Evolutionary conservation across 192 early-diverging fungal genomes (phyloP).

Genomic region (Funneliformis geosporum): DNA sequence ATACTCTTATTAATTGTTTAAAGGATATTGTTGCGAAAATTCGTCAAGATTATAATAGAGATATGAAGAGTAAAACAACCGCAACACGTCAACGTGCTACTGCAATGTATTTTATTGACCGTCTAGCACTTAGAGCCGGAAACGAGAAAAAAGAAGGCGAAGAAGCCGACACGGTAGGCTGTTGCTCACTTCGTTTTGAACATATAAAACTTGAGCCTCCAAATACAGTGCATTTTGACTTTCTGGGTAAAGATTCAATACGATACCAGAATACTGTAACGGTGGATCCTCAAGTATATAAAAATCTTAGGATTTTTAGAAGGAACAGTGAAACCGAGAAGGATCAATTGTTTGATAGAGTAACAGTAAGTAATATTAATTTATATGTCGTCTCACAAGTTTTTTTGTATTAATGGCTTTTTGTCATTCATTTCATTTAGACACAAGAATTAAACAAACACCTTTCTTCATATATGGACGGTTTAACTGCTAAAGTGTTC

Average conservation of each 20-base stretch:
- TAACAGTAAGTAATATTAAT: conserved; percentile 62
- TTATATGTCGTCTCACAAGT: neutral
- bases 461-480: conserved; percentile 81
- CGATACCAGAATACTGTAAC: conserved; percentile 84
- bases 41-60: conserved; percentile 73
- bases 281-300: conserved; percentile 89
- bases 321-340: conserved; percentile 69
- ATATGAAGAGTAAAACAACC: conserved; percentile 80
- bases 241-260: conserved; percentile 98
- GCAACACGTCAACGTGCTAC: conserved; percentile 88
- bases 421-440: conserved; percentile 38
- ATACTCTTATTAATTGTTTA: neutral
- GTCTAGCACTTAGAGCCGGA: conserved; percentile 91
- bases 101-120: conserved; percentile 94
- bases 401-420: neutral
- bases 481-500: conserved; percentile 97
- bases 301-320: conserved; percentile 91
- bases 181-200: conserved; percentile 94
- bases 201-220: conserved; percentile 84
- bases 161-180: conserved; percentile 98
- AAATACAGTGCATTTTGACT: conserved; percentile 89
- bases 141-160: conserved; percentile 94
- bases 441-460: conserved; percentile 87
- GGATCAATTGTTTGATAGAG: conserved; percentile 89
- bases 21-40: conserved; percentile 74